These are phyloP conservation scores for Naganishia randhawae DNA, from an alignment of 768 basidiomycete species.

Conservation along the genomic window DNA sequence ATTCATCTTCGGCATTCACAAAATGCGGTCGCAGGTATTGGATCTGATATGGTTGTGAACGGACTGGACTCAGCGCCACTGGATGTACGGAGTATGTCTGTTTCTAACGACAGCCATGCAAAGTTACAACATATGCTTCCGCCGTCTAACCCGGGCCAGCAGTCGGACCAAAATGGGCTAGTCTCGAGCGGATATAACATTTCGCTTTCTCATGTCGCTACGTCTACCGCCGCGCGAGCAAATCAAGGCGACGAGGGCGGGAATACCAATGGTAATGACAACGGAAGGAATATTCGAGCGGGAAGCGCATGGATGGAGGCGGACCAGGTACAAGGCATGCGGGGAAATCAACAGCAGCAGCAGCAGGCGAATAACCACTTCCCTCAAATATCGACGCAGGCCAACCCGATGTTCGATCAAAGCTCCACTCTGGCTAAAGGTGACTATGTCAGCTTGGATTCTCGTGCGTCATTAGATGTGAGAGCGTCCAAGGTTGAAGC, in stretches of 20 bases:
- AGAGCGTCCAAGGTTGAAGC: not conserved
- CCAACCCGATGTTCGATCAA: not conserved
- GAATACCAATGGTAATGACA: not conserved
- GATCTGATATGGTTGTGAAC: not conserved
- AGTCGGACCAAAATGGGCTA: not conserved
- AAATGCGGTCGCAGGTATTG: not conserved
- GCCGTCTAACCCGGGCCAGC: not conserved
- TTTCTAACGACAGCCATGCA: not conserved
- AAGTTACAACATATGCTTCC: not conserved
- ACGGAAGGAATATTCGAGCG: not conserved
- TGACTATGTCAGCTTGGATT: not conserved
- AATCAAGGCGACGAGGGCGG: not conserved
- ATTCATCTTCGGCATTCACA: not conserved
- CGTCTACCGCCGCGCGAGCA: not conserved
- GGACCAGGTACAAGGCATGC: not conserved
- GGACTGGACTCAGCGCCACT: not conserved
- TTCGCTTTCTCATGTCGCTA: not conserved
- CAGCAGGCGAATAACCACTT: not conserved
- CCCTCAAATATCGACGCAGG: not conserved
- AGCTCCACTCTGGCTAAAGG: not conserved
- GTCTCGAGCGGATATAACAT: conserved; percentile 19
- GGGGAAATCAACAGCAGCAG: not conserved
- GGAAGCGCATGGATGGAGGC: not conserved
- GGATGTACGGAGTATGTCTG: not conserved
- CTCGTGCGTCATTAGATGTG: too few species aligned